Conservation (phyloP, 192 early-diverging fungal genomes). For the Gigaspora rosea region DNA sequence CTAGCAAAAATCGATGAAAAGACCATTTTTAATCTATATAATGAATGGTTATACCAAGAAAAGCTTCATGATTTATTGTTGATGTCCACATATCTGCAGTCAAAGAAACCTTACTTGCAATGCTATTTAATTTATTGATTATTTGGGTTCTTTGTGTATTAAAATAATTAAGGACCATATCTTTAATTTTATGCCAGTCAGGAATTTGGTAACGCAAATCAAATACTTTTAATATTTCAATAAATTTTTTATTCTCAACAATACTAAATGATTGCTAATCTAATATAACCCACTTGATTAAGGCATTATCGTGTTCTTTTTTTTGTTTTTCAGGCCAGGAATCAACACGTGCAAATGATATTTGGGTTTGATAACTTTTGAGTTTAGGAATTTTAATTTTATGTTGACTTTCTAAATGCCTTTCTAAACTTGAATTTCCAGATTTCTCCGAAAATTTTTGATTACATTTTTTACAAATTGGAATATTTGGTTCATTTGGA, state of each 20-base stretch:
- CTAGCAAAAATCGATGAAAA: not conserved
- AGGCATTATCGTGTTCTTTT: not conserved
- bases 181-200: no score
- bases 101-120: not conserved
- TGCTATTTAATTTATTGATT: not conserved
- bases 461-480: not conserved
- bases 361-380: not conserved
- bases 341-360: not conserved
- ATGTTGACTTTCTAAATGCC: not conserved
- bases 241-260: not conserved
- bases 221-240: not conserved
- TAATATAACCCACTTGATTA: not conserved
- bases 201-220: not conserved
- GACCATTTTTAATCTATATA: slow-evolving; percentile 1
- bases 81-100: slow-evolving; percentile 27
- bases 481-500: not conserved
- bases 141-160: not conserved
- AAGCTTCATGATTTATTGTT: not conserved
- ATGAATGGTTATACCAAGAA: slow-evolving; percentile 11
- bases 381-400: not conserved
- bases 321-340: not conserved
- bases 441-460: not conserved
- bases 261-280: not conserved
- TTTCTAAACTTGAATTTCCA: not conserved
- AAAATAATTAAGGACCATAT: not conserved